Evolutionary conservation across 164 flowering plant species (phyloP).

Genomic region (Nelumbo lutea): DNA sequence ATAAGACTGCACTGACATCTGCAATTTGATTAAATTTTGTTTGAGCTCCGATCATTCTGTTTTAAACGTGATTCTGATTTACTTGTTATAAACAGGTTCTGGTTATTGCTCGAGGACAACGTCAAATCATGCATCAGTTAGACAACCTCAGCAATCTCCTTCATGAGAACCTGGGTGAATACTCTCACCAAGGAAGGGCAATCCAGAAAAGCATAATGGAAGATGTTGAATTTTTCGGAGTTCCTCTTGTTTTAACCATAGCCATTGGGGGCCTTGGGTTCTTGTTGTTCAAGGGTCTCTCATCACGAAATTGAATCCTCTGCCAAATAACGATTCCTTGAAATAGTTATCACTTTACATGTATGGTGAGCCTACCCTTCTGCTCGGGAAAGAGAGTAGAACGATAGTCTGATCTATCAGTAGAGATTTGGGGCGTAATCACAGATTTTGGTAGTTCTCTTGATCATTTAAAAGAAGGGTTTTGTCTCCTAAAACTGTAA

Average conservation of each 20-base stretch:
- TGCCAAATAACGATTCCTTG: neutral
- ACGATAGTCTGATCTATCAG: neutral
- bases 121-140: slow-evolving; percentile 66
- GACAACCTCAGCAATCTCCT: slow-evolving; percentile 57
- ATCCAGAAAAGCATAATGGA: slow-evolving; percentile 13
- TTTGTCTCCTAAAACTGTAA: too few relatives aligned
- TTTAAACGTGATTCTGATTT: too few relatives aligned
- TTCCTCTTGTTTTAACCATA: slow-evolving; percentile 48
- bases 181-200: slow-evolving; percentile 38
- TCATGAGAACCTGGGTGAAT: slow-evolving; percentile 49
- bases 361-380: neutral
- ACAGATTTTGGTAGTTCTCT: neutral
- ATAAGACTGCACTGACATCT: too few relatives aligned
- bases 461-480: neutral
- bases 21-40: too few relatives aligned
- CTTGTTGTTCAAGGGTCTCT: slow-evolving; percentile 36
- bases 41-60: too few relatives aligned
- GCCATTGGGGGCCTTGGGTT: slow-evolving; percentile 59
- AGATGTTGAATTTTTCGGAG: slow-evolving; percentile 27
- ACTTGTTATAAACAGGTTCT: slow-evolving; percentile 36
- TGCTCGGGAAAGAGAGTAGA: neutral
- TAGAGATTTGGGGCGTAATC: neutral
- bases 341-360: neutral
- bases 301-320: slow-evolving; percentile 29
- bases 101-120: slow-evolving; percentile 48